These are phyloP conservation scores for Aspergillus quadrilineatus DNA, from an alignment of 2,329 filamentous ascomycete species.

Conservation along the genomic window DNA sequence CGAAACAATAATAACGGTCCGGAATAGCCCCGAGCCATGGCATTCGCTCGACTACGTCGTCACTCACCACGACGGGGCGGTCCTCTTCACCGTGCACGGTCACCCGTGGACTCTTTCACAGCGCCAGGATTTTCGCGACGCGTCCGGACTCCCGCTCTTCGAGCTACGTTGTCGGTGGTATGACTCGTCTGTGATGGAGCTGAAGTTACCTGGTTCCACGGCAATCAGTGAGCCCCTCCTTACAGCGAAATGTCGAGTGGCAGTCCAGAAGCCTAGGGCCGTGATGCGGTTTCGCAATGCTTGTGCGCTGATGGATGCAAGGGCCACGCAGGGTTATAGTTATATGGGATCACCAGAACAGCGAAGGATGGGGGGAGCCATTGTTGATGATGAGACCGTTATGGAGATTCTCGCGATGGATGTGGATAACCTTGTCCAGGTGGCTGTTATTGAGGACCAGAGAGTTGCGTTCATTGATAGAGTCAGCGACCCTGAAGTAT, in stretches of 20 bases:
- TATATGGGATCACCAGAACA: neutral
- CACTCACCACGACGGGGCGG: slow-evolving; percentile 6
- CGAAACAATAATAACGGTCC: slow-evolving; percentile 11
- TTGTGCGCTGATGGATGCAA: neutral
- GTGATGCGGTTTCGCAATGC: slow-evolving; percentile 18
- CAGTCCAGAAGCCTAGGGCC: slow-evolving; percentile 13
- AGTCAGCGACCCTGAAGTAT: slow-evolving; percentile 12
- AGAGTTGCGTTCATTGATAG: slow-evolving; percentile 15
- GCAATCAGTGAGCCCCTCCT: slow-evolving; percentile 9
- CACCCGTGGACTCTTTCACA: slow-evolving; percentile 18
- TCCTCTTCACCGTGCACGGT: slow-evolving; percentile 16
- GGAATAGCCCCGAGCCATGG: slow-evolving; percentile 20
- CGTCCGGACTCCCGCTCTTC: slow-evolving; percentile 19
- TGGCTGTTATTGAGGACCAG: slow-evolving; percentile 13
- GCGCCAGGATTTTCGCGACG: slow-evolving; percentile 18
- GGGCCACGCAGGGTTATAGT: neutral
- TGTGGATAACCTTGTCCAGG: slow-evolving; percentile 18
- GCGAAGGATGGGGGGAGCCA: neutral
- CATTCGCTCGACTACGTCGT: slow-evolving; percentile 20
- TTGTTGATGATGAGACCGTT: neutral
- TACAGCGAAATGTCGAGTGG: slow-evolving; percentile 18
- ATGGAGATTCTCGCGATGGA: slow-evolving; percentile 17
- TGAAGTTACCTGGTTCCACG: slow-evolving; percentile 14
- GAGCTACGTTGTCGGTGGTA: slow-evolving; percentile 20
- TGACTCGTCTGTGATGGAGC: slow-evolving; percentile 14